Evolutionary conservation across 2,329 filamentous ascomycete genomes (phyloP).

Genomic region (Colletotrichum incanum): DNA sequence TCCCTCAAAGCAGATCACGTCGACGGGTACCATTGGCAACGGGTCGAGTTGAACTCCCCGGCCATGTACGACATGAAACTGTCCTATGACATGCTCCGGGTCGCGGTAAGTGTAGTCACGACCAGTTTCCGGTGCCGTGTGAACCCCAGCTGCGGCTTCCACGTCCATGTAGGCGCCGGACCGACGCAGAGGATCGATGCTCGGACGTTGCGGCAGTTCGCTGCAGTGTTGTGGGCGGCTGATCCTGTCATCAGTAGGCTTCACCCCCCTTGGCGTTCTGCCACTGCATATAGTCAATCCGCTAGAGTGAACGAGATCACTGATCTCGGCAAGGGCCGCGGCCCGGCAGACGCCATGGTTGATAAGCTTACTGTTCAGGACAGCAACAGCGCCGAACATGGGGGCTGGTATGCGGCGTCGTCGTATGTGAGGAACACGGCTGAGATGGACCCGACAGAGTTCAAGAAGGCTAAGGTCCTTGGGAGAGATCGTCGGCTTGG

Average conservation of each 20-base stretch:
- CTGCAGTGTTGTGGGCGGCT: slow-evolving; percentile 54
- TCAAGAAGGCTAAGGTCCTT: slow-evolving; percentile 40
- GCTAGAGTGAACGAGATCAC: slow-evolving; percentile 29
- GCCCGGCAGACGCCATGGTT: neutral
- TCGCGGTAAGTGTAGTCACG: slow-evolving; percentile 53
- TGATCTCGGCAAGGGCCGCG: slow-evolving; percentile 9
- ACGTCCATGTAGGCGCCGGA: slow-evolving; percentile 57
- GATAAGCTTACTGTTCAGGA: slow-evolving; percentile 43
- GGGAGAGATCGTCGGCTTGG: slow-evolving; percentile 48
- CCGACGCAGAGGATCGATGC: slow-evolving; percentile 48
- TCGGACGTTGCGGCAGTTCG: slow-evolving; percentile 50
- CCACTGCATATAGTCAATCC: slow-evolving; percentile 31
- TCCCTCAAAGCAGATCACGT: slow-evolving; percentile 28
- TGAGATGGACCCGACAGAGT: neutral
- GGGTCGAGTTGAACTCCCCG: slow-evolving; percentile 54
- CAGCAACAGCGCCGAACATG: slow-evolving; percentile 28
- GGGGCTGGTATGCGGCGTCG: neutral
- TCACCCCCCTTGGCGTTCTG: slow-evolving; percentile 52
- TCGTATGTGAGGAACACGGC: neutral
- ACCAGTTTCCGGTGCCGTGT: slow-evolving; percentile 51
- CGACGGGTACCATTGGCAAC: slow-evolving; percentile 45
- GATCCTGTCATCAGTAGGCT: slow-evolving; percentile 55
- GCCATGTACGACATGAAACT: slow-evolving; percentile 51
- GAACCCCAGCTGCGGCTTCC: slow-evolving; percentile 54
- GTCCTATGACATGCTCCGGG: slow-evolving; percentile 49